Percentiles rank a stretch among this genome's conserved stretches.
phyloP scores from a whole-genome alignment of 2,329 filamentous ascomycete genomes.

The Colletotrichum echinochloae region DNA sequence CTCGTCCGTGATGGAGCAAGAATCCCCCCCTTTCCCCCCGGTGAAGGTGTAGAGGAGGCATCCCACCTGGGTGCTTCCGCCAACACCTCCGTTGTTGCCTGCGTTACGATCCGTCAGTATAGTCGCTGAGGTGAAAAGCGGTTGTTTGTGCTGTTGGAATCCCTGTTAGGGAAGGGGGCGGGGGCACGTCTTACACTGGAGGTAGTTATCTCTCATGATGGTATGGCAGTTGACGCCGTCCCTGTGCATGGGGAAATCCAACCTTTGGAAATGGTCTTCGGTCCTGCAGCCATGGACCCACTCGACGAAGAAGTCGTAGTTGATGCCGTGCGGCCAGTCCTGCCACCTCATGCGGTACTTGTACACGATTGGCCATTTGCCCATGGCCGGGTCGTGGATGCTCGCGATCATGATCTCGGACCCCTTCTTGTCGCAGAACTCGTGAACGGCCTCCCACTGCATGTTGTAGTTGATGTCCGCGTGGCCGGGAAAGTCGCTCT shows the following conservation, averaged over 20 bases:
- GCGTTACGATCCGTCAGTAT: not conserved
- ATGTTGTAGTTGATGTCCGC: not conserved
- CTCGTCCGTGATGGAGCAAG: not conserved
- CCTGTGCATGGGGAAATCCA: not conserved
- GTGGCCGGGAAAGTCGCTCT: conserved; percentile 10
- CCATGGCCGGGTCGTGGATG: not conserved
- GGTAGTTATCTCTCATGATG: conserved; percentile 6
- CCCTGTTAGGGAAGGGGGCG: fast-evolving
- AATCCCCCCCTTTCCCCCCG: not conserved
- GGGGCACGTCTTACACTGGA: not conserved
- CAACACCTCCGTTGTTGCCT: conserved; percentile 21
- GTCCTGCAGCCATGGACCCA: conserved; percentile 9
- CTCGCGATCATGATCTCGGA: not conserved
- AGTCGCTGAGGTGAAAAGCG: too few species aligned
- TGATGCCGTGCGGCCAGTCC: not conserved
- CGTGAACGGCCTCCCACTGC: not conserved
- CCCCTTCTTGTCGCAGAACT: not conserved
- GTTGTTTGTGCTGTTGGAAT: too few species aligned
- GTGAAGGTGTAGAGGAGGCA: conserved; percentile 13
- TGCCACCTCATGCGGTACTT: conserved; percentile 7
- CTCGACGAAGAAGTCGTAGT: conserved; percentile 22
- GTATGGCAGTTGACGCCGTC: not conserved
- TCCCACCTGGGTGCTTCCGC: conserved; percentile 5
- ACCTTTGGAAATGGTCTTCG: not conserved
- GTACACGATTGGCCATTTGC: not conserved